Percentiles rank a stretch among this genome's conserved stretches.
Conservation (phyloP, 2,329 filamentous ascomycete genomes). For the Falciphora oryzae region DNA sequence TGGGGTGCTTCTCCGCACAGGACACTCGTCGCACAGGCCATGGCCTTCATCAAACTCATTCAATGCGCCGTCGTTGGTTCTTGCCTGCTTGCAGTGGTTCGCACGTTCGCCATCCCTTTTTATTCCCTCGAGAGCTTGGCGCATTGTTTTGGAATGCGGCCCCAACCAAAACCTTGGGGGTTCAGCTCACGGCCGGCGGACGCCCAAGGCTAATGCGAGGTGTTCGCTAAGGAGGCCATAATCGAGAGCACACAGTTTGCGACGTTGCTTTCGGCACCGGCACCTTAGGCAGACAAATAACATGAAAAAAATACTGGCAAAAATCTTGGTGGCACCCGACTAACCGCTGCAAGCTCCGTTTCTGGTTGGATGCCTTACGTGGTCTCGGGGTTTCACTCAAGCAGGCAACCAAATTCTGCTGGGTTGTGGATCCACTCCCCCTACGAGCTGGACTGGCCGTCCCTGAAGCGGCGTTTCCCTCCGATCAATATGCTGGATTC, state of each 20-base stretch:
- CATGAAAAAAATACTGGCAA: neutral
- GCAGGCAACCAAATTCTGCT: conserved; percentile 9
- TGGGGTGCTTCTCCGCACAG: neutral
- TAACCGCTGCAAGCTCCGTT: neutral
- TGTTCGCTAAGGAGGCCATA: neutral
- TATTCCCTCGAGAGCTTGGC: neutral
- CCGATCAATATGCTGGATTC: neutral
- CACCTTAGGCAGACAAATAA: neutral
- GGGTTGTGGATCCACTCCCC: neutral
- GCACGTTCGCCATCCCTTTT: neutral
- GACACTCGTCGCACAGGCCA: neutral
- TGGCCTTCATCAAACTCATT: neutral
- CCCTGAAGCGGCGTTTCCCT: neutral
- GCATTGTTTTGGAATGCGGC: neutral
- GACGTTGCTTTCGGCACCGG: neutral
- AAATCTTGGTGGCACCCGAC: neutral
- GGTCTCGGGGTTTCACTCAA: neutral
- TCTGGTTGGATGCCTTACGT: conserved; percentile 8
- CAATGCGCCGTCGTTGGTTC: neutral
- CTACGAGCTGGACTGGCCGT: neutral
- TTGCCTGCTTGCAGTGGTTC: neutral
- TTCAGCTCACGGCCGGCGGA: neutral
- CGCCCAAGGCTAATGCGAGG: too few species aligned
- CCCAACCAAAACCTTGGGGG: neutral
- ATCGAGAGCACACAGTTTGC: neutral